Base-by-base conservation (phyloP, 163 green algal species). In the Scenedesmus sp. region DNA sequence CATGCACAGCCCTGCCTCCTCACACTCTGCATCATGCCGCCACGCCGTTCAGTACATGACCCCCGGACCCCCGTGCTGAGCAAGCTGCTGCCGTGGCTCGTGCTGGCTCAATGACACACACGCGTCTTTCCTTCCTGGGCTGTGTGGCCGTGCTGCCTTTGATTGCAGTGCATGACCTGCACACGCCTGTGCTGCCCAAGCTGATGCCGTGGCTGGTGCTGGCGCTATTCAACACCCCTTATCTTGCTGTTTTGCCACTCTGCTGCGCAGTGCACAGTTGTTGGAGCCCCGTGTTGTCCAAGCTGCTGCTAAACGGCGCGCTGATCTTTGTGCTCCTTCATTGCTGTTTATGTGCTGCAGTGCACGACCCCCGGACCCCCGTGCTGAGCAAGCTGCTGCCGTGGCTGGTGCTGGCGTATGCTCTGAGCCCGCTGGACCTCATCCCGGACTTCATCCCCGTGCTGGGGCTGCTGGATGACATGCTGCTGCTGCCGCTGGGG, bases 381-480 rank as follows among this genome's bases (percentile, higher is more conserved):
- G 67, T 84, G 73, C n/a, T 81, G 15, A 62, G 54, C 81, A 92
- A 91, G 74, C 59, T 94, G 54, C 79, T 94, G 59, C 92, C 92
- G 2, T 92, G 66, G 59, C 54, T 94, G 13, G 92, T 89, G 74
- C 70, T 95, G 20, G 93, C 93, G 6, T 95, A 95, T 70, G 93
- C 91, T 8, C 88, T 95, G 16, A 89, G 60, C 77, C 93, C 93
- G 4, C 23, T 94, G 12, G 93, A 96, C 91, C 88, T 96, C 9
- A 94, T 96, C 8, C 93, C 94, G 4, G 94, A 96, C 91, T 96
- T 96, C 89, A 96, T 96, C 18, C 94, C 94, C 0, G 81, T 95
- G 55, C 74, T 94, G 59, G 93, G 93, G 7, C 73, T 94, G 1
- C 1, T 96, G 1, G 94, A 96, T 81, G 94, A 96, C 73, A 93